Evolutionary conservation across 2,329 filamentous ascomycete species (phyloP), one percentile per base, ranked within the genome.

Genomic region (Fusarium heterosporum): DNA sequence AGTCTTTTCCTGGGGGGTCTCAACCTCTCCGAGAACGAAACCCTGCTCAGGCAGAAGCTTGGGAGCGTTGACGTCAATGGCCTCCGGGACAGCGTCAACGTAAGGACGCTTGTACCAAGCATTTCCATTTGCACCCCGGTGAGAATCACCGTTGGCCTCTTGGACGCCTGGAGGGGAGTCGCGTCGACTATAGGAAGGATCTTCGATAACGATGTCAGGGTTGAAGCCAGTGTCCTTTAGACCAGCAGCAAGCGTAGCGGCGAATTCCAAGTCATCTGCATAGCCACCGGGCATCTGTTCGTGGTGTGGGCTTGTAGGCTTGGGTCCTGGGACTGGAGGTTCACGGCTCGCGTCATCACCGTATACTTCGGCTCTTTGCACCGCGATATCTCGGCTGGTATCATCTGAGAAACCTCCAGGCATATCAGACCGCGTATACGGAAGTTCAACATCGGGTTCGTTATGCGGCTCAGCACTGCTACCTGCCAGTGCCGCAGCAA

Each of bases 141-240:
- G 65, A 14, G 69, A 64, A 55, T 78, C 76, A 4, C 76, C 76
- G 22, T 72, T 74, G 7, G 76, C 70, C 49, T 85, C 84, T 66
- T 87, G 84, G 6, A 87, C 85, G 6, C 85, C 85, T 6, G 88
- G 87, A 9, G 89, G 87, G 2, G 89, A 90, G 52, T 87, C 84
- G 28, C 90, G 87, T 49, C 82, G 84, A 66, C 86, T 86, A 71
- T 89, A 93, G 2, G 77, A 80, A 0, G 87, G 85, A 69, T 93
- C 84, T 43, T 91, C 82, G 34, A 90, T 89, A 43, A 93, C 87
- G 57, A 93, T 87, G 39, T 90, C 85, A 6, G 89, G 87, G 71
- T 92, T 85, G 65, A 93, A 93, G 0, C 90, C 90, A 43, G 88
- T 86, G n/a, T 88, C 85, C 72, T 89, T 80, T 47, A 92, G 81